These are phyloP conservation scores for Penicillium subrubescens DNA, from an alignment of 495 filamentous ascomycete genomes.

Conservation along the genomic window DNA sequence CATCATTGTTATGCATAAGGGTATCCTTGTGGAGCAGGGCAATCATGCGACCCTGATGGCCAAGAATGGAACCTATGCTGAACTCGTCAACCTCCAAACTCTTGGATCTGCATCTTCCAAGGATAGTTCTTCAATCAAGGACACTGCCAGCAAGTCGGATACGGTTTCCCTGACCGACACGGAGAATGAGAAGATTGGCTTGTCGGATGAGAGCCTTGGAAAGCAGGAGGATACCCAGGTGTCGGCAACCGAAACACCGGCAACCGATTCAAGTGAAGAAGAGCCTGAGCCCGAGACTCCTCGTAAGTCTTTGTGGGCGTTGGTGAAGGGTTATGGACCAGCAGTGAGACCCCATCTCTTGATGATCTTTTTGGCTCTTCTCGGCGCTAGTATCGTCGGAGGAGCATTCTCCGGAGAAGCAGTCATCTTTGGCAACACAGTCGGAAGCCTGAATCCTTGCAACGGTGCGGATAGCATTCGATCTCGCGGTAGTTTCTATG, in stretches of 20 bases:
- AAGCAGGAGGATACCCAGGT: constrained; percentile 22
- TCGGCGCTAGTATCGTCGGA: constrained; percentile 47
- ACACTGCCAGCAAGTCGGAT: constrained; percentile 31
- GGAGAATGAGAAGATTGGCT: constrained; percentile 26
- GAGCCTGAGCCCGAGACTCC: constrained; percentile 36
- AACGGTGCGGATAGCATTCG: constrained; percentile 37
- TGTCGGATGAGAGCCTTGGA: constrained; percentile 17
- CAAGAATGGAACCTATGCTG: constrained; percentile 47
- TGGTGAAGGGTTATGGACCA: constrained; percentile 35
- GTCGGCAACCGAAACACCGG: constrained; percentile 19
- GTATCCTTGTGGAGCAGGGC: constrained; percentile 58
- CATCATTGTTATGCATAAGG: constrained; percentile 61
- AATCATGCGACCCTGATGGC: constrained; percentile 46
- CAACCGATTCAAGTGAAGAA: constrained; percentile 18
- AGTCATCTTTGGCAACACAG: constrained; percentile 55
- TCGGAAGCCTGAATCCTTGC: constrained; percentile 50
- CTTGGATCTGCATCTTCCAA: constrained; percentile 31
- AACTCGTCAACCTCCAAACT: constrained; percentile 45
- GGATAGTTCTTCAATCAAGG: constrained; percentile 21
- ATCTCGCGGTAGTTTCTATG: constrained; percentile 49
- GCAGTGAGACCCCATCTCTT: constrained; percentile 41
- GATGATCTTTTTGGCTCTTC: constrained; percentile 37
- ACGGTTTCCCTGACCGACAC: constrained; percentile 25
- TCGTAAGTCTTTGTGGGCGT: constrained; percentile 34
- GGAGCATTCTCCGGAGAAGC: constrained; percentile 52